Base-by-base conservation (phyloP, 2,329 filamentous ascomycete species). In the Whalleya microplaca region DNA sequence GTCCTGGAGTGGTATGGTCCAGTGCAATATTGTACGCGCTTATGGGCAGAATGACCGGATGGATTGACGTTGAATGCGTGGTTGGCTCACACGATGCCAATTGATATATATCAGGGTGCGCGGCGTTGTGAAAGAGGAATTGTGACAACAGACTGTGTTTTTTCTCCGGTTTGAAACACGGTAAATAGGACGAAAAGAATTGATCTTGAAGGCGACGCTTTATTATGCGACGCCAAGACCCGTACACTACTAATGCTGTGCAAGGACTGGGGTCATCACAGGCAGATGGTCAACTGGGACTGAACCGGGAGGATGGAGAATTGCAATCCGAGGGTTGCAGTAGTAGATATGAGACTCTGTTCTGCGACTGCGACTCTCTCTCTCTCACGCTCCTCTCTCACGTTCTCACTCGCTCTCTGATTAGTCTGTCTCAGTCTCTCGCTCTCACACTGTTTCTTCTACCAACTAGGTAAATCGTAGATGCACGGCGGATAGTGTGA, bases 191-290 rank as follows among this genome's bases (percentile, higher is more conserved):
- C 48, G 49, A 51, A 46, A 21, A 47, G 14, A 29, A 32, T 40
- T 48, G 56, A 62, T 48, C 51, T 54, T 55, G 53, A 56, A 41
- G 58, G 58, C 51, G 55, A 62, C 59, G 64, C 64, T 61, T 62
- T 65, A 64, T 65, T 68, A 65, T 65, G 65, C 64, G 63, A 68
- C 61, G 64, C 67, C 66, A 67, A 67, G 64, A 50, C 52, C 41
- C 62, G 43, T 32, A 21, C 49, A 14, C 45, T 42, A 53, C 55
- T 51, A 54, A 56, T 49, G 48, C 50, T 59, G 56, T 62, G 56
- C 55, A 55, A 42, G 59, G 57, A 45, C 21, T 56, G 49, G 51
- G 58, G 19, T 52, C 48, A 59, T 59, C 58, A 52, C 37, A 50
- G 48, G 32, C 41, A 41, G 18, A 43, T 19, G 16, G 21, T 29